A percentile compares a stretch with the other conserved stretches of the same genome.
Evolutionary conservation across 768 basidiomycete genomes (phyloP).

Genomic region (Ramaria sp.): DNA sequence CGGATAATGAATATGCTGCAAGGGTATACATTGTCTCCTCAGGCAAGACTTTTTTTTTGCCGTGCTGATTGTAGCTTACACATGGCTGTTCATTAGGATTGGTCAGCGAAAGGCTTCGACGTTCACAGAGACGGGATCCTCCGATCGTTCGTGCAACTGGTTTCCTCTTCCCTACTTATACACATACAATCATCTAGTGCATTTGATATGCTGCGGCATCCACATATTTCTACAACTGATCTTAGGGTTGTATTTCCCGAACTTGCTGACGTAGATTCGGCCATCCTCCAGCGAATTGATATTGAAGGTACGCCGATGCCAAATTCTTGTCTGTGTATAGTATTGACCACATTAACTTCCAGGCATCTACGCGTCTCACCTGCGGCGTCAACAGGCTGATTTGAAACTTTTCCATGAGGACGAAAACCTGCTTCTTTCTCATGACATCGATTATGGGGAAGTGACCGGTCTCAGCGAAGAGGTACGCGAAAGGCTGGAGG

Average conservation of each 20-base stretch:
- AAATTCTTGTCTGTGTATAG: background rate
- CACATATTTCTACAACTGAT: constrained; percentile 31
- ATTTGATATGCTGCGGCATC: constrained; percentile 59
- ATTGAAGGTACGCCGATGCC: constrained; percentile 47
- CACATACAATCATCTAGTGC: constrained; percentile 35
- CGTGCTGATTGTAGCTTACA: background rate
- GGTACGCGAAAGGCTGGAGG: constrained; percentile 51
- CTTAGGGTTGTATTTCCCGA: constrained; percentile 38
- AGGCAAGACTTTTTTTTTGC: constrained; percentile 19
- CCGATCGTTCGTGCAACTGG: constrained; percentile 26
- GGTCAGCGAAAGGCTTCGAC: constrained; percentile 31
- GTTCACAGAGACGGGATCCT: constrained; percentile 31
- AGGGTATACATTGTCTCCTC: constrained; percentile 27
- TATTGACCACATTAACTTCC: background rate
- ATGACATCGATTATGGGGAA: constrained; percentile 53
- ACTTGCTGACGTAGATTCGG: constrained; percentile 37
- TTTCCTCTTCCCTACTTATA: background rate
- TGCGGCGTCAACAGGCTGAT: constrained; percentile 66
- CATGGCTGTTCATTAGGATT: constrained; percentile 21
- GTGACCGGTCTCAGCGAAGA: constrained; percentile 69
- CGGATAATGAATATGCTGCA: constrained; percentile 26
- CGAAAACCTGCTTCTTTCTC: constrained; percentile 59
- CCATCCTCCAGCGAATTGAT: constrained; percentile 47
- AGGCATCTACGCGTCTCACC: constrained; percentile 55
- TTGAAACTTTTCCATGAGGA: constrained; percentile 64